Conservation (phyloP, 306 rosid genomes). For the Casuarina glauca region DNA sequence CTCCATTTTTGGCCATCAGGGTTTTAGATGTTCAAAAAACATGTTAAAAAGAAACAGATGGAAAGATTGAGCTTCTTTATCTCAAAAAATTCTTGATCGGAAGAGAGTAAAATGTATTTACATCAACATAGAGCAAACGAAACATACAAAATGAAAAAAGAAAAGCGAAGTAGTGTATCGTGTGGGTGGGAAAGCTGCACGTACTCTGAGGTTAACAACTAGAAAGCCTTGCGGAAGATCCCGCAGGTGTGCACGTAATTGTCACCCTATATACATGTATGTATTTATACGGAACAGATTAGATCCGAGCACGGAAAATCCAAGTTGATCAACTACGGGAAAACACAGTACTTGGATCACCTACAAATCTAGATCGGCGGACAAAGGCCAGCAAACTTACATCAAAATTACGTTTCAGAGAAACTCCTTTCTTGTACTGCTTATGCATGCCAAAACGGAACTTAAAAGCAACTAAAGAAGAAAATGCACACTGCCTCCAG, state of each 20-base stretch:
- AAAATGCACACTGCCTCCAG: neutral
- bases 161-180: neutral
- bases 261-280: too few species aligned
- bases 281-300: neutral
- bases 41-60: too few species aligned
- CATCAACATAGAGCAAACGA: too few species aligned
- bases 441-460: neutral
- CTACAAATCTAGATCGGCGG: neutral
- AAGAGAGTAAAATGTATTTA: neutral
- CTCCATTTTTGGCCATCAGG: too few species aligned
- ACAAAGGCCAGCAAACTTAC: conserved; percentile 7
- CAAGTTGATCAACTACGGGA: neutral
- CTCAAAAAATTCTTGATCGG: too few species aligned
- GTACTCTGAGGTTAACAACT: conserved; percentile 1
- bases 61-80: too few species aligned
- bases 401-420: neutral
- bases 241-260: too few species aligned
- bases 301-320: neutral
- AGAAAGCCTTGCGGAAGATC: neutral
- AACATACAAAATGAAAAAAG: neutral
- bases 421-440: neutral
- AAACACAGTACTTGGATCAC: neutral
- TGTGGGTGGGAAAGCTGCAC: neutral
- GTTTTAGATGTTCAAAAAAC: neutral
- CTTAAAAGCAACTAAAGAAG: neutral